phyloP scores from a whole-genome alignment of 2,329 filamentous ascomycete species.

The Akanthomyces dipterigenus region DNA sequence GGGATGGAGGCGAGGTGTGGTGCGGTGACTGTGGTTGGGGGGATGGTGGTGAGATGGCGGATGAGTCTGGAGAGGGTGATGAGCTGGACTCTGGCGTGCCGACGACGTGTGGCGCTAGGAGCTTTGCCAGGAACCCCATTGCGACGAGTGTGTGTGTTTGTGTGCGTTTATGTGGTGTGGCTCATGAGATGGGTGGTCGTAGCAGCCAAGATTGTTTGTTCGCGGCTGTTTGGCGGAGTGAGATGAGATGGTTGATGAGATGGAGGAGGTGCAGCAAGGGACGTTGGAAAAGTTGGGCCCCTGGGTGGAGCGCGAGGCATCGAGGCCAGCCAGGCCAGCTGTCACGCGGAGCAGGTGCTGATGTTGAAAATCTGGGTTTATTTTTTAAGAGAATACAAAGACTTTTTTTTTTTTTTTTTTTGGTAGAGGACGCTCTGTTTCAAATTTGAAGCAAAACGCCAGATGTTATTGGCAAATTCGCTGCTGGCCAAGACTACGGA shows the following conservation, averaged over 20 bases:
- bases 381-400: too few relatives aligned
- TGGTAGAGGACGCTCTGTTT: too few relatives aligned
- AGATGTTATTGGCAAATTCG: too few relatives aligned
- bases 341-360: too few relatives aligned
- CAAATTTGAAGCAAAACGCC: too few relatives aligned
- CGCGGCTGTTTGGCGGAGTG: background rate
- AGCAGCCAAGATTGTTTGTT: too few relatives aligned
- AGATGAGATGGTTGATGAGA: background rate
- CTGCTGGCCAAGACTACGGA: too few relatives aligned
- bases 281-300: slow-evolving; percentile 1
- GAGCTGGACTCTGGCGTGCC: slow-evolving; percentile 11
- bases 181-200: too few relatives aligned
- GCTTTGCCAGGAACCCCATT: slow-evolving; percentile 10
- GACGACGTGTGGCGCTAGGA: slow-evolving; percentile 9
- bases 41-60: background rate
- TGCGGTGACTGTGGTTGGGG: background rate
- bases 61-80: background rate
- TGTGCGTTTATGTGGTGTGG: background rate
- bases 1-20: slow-evolving; percentile 14
- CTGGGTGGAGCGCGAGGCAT: too few relatives aligned
- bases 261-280: background rate
- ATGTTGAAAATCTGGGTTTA: too few relatives aligned
- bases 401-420: too few relatives aligned
- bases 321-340: too few relatives aligned
- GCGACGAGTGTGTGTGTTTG: background rate